Evolutionary conservation across 768 basidiomycete species (phyloP).

Genomic region (Leccinum olivaceopallidum): DNA sequence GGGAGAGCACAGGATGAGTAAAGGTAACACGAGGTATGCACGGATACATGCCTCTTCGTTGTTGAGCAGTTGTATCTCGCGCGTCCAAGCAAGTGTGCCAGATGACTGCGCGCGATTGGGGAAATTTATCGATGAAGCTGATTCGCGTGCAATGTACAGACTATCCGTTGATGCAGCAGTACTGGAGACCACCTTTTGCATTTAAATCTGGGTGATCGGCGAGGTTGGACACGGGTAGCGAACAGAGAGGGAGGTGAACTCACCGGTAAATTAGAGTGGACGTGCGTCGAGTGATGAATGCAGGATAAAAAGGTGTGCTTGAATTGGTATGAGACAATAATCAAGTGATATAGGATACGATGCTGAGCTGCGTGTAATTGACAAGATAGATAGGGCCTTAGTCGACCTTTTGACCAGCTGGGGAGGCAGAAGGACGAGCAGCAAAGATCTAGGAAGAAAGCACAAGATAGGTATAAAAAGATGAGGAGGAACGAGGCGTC

Average conservation of each 20-base stretch:
- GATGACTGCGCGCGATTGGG: slow-evolving; percentile 33
- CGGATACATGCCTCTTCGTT: slow-evolving; percentile 46
- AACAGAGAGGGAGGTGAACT: slow-evolving; percentile 24
- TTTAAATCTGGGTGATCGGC: slow-evolving; percentile 49
- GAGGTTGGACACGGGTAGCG: slow-evolving; percentile 23
- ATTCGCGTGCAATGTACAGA: slow-evolving; percentile 39
- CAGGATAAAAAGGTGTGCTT: slow-evolving; percentile 46
- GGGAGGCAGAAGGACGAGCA: slow-evolving; percentile 35
- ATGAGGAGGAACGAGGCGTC: slow-evolving; percentile 43
- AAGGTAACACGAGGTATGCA: slow-evolving; percentile 26
- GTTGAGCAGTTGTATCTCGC: slow-evolving; percentile 37
- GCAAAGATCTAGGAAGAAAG: slow-evolving; percentile 39
- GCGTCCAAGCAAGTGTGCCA: slow-evolving; percentile 49
- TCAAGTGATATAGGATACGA: slow-evolving; percentile 47
- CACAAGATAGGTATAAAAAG: slow-evolving; percentile 60
- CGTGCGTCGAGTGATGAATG: slow-evolving; percentile 45
- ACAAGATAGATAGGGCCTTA: slow-evolving; percentile 38
- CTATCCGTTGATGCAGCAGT: slow-evolving; percentile 42
- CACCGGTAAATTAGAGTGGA: slow-evolving; percentile 50
- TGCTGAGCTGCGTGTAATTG: slow-evolving; percentile 39
- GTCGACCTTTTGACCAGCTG: slow-evolving; percentile 40
- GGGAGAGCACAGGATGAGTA: slow-evolving; percentile 17
- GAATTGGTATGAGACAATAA: slow-evolving; percentile 48
- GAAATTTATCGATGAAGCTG: slow-evolving; percentile 33
- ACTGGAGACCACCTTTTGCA: slow-evolving; percentile 70